Evolutionary conservation across 2,329 filamentous ascomycete species (phyloP), one percentile per base, ranked within the genome.

Genomic region (Cadophora malorum): DNA sequence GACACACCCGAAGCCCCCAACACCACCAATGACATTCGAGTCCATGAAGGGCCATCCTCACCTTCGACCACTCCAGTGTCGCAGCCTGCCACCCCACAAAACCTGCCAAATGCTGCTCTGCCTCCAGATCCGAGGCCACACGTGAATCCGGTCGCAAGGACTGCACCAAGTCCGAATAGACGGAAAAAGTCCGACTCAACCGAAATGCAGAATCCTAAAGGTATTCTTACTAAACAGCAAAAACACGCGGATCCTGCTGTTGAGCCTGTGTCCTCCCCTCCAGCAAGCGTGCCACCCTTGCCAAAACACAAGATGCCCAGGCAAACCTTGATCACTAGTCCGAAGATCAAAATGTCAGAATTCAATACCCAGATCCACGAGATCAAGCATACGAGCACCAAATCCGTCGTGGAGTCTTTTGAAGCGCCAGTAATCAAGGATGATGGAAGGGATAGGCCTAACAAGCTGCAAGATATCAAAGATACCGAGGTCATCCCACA

Each of bases 181-280:
- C 14, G 55, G 60, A 66, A 28, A 23, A 56, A 56, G 28, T 47
- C 50, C 14, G 74, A 71, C 56, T 63, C 60, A 49, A 60, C 58
- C 25, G 74, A 78, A 58, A 67, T 74, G 41, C 70, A 74, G 71
- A 60, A 67, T 62, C 53, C 72, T n/a, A 76, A 72, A 72, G 73
- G 67, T 35, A 73, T 70, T 55, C 66, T 72, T 50, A 77, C 70
- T 64, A 73, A 71, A 64, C 65, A 69, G 19, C 67, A 71, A 25
- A 73, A 67, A 35, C 41, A 49, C 45, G 41, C 65, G 55, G 74
- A 72, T 0, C 61, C 52, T 19, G 63, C 66, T 64, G 60, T 47
- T 72, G 63, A 68, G 65, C 61, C 66, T 65, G 31, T 68, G 56
- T 63, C 69, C 62, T 38, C 67, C n/a, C 58, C 61, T 49, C 16